A percentile compares a stretch with the other conserved stretches of the same genome.
phyloP scores from a whole-genome alignment of 768 basidiomycete genomes.

The Xerocomus brunneocitrinus region DNA sequence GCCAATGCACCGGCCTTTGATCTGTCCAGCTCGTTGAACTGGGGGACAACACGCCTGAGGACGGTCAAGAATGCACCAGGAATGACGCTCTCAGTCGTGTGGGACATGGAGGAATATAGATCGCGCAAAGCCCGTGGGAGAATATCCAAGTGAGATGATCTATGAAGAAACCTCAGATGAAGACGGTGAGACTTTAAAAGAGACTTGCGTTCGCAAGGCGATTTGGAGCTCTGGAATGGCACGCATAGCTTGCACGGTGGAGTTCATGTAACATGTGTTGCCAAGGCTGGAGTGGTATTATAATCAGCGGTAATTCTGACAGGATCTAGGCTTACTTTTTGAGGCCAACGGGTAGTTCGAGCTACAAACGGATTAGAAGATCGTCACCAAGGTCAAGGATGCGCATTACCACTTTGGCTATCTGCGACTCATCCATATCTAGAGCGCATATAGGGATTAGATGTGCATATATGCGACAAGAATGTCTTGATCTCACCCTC shows the following conservation, averaged over 20 bases:
- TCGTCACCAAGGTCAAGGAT: not conserved
- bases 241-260: conserved; percentile 90
- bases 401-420: conserved; percentile 70
- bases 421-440: conserved; percentile 83
- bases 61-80: conserved; percentile 65
- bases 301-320: not conserved
- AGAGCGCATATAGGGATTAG: conserved; percentile 16
- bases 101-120: conserved; percentile 67
- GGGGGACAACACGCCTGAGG: conserved; percentile 77
- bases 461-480: not conserved
- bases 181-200: not conserved
- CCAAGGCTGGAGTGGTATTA: conserved; percentile 49
- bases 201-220: conserved; percentile 58
- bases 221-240: conserved; percentile 84
- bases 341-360: conserved; percentile 77
- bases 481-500: conserved; percentile 52
- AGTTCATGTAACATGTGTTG: conserved; percentile 98
- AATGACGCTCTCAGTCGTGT: conserved; percentile 70
- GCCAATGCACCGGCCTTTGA: conserved; percentile 37
- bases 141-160: conserved; percentile 38
- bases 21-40: conserved; percentile 76
- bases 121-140: conserved; percentile 55
- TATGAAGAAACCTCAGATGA: not conserved
- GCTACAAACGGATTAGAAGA: conserved; percentile 36
- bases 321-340: conserved; percentile 48